Evolutionary conservation across 192 early-diverging fungal genomes (phyloP), one percentile per base, ranked within the genome.

Genomic region (Lunasporangiospora selenospora): DNA sequence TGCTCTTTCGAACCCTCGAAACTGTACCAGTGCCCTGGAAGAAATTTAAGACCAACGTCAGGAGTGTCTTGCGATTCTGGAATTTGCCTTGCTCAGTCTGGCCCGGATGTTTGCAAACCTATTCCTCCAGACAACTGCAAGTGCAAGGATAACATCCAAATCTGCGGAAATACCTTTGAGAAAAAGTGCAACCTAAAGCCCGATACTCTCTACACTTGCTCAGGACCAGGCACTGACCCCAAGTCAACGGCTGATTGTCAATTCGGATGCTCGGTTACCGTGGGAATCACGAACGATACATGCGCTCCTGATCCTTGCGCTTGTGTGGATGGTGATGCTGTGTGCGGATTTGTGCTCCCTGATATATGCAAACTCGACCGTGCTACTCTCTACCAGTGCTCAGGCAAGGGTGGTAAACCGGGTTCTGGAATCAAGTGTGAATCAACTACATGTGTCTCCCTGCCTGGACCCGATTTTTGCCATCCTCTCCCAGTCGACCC

Each of bases 21-120:
- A n/a, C n/a, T n/a, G n/a, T n/a, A n/a, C n/a, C n/a, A n/a, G n/a
- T n/a, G n/a, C n/a, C n/a, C n/a, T n/a, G n/a, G n/a, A n/a, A n/a
- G n/a, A n/a, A n/a, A n/a, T n/a, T n/a, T n/a, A n/a, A n/a, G n/a
- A n/a, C n/a, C n/a, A n/a, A n/a, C n/a, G n/a, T n/a, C n/a, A n/a
- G n/a, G n/a, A n/a, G n/a, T n/a, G n/a, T n/a, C n/a, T n/a, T n/a
- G n/a, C n/a, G n/a, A n/a, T n/a, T n/a, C n/a, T n/a, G n/a, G n/a
- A n/a, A n/a, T n/a, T n/a, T n/a, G n/a, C n/a, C n/a, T n/a, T n/a
- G n/a, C n/a, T n/a, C n/a, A 51, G 16, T 4, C 48, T 51, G 48
- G 48, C 6, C 27, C 48, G 36, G 48, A 51, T 13, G 18, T 19
- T 8, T 51, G 48, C 48, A 51, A 51, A 13, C n/a, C n/a, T n/a